Conservation (phyloP, 306 rosid genomes). For the Ceratonia siliqua region DNA sequence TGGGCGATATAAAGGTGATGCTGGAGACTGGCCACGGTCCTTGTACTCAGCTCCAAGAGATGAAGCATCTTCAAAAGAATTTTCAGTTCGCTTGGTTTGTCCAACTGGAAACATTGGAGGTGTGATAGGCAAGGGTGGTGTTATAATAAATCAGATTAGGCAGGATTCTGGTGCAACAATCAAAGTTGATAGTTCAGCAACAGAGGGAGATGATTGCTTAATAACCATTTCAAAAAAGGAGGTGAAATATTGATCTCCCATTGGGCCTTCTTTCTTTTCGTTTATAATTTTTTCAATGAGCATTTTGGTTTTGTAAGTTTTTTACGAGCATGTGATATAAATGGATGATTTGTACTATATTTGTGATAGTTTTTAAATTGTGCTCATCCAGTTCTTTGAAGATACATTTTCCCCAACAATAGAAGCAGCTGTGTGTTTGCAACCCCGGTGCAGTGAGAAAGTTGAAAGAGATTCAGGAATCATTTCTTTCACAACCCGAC, state of each 20-base stretch:
- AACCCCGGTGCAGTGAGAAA: constrained; percentile 93
- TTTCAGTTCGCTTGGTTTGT: constrained; percentile 81
- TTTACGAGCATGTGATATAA: neutral
- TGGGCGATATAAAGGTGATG: constrained; percentile 87
- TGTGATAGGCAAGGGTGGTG: constrained; percentile 98
- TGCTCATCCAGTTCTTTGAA: constrained; percentile 75
- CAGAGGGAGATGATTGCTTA: constrained; percentile 86
- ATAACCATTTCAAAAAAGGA: constrained; percentile 83
- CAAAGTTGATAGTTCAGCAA: constrained; percentile 90
- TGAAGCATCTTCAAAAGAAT: constrained; percentile 79
- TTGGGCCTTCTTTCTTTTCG: constrained; percentile 5
- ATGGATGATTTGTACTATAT: constrained; percentile 8
- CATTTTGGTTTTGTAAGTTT: neutral
- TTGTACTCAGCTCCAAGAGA: constrained; percentile 91
- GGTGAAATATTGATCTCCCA: constrained; percentile 48
- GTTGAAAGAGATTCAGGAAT: constrained; percentile 97
- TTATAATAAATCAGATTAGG: constrained; percentile 86
- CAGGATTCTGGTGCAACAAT: constrained; percentile 92
- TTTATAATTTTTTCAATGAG: neutral
- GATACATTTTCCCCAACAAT: constrained; percentile 75
- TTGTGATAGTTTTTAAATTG: constrained; percentile 27
- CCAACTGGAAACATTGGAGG: constrained; percentile 92
- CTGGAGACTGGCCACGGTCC: constrained; percentile 90
- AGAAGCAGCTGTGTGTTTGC: constrained; percentile 95
- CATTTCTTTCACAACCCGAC: constrained; percentile 87